A percentile compares a stretch with the other conserved stretches of the same genome.
Conservation (phyloP, 495 filamentous ascomycete genomes). For the Talaromyces thailandensis region DNA sequence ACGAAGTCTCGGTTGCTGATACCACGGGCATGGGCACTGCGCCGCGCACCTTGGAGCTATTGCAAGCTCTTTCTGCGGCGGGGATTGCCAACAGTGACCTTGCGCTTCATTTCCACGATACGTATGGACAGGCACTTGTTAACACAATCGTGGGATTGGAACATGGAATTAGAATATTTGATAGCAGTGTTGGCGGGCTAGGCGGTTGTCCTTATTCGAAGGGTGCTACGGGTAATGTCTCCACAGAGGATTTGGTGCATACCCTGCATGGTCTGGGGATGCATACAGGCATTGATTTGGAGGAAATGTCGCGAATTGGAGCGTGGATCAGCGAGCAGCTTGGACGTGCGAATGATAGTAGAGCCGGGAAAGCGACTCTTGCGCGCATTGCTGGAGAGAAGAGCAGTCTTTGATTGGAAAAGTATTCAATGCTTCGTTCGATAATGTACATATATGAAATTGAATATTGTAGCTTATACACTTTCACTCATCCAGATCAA, state of each 20-base stretch:
- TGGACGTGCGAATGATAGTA: constrained; percentile 64
- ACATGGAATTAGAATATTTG: constrained; percentile 82
- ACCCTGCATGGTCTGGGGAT: constrained; percentile 80
- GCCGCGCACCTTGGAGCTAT: constrained; percentile 61
- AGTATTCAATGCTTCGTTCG: not conserved
- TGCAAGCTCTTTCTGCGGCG: constrained; percentile 61
- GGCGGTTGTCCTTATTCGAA: constrained; percentile 92
- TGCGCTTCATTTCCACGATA: constrained; percentile 94
- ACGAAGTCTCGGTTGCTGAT: constrained; percentile 89
- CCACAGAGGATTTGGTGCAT: constrained; percentile 89
- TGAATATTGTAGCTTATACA: not conserved
- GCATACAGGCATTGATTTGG: constrained; percentile 80
- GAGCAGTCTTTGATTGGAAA: constrained; percentile 1
- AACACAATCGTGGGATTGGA: constrained; percentile 83
- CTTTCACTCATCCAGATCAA: constrained; percentile 23
- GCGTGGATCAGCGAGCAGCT: constrained; percentile 84
- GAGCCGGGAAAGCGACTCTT: constrained; percentile 69
- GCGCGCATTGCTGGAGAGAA: constrained; percentile 29
- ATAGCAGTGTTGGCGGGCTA: constrained; percentile 80
- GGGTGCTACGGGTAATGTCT: constrained; percentile 90
- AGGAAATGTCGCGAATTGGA: constrained; percentile 71
- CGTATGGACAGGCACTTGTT: constrained; percentile 88
- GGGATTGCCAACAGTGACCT: constrained; percentile 73
- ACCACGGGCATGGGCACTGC: constrained; percentile 96
- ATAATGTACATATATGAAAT: constrained; percentile 1